Percentiles rank a stretch among this genome's conserved stretches.
phyloP scores from a whole-genome alignment of 192 early-diverging fungal genomes.

The Gonapodya prolifera region DNA sequence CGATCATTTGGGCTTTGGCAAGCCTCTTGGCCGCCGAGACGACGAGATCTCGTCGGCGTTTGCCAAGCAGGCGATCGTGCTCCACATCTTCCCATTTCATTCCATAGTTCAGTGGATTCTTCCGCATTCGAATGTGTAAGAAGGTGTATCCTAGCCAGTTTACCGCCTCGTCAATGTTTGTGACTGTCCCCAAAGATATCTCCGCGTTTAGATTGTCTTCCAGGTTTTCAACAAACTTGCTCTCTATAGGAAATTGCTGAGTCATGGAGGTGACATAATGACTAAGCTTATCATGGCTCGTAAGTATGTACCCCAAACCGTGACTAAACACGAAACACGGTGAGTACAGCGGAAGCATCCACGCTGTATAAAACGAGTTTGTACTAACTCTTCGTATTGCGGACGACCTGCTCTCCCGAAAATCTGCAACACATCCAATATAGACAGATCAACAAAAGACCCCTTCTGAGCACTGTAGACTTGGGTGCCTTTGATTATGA shows the following conservation, averaged over 20 bases:
- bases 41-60: constrained; percentile 73
- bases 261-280: constrained; percentile 93
- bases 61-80: constrained; percentile 67
- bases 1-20: constrained; percentile 84
- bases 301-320: constrained; percentile 18
- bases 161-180: constrained; percentile 87
- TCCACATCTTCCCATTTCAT: constrained; percentile 59
- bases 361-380: background rate
- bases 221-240: constrained; percentile 68
- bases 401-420: constrained; percentile 97
- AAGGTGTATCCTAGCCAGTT: constrained; percentile 97
- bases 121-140: constrained; percentile 86
- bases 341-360: background rate
- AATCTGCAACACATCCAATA: constrained; percentile 98
- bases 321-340: background rate
- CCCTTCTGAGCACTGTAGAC: constrained; percentile 92
- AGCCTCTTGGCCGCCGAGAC: constrained; percentile 58
- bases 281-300: constrained; percentile 79
- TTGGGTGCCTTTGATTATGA: constrained; percentile 96
- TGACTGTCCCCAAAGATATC: constrained; percentile 88
- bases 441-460: constrained; percentile 84
- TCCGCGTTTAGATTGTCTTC: constrained; percentile 97
- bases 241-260: constrained; percentile 95
- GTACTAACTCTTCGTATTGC: constrained; percentile 56
- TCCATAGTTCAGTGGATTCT: constrained; percentile 92